Conservation (phyloP, 805 yeast genomes). For the Lipomyces oligophaga region DNA sequence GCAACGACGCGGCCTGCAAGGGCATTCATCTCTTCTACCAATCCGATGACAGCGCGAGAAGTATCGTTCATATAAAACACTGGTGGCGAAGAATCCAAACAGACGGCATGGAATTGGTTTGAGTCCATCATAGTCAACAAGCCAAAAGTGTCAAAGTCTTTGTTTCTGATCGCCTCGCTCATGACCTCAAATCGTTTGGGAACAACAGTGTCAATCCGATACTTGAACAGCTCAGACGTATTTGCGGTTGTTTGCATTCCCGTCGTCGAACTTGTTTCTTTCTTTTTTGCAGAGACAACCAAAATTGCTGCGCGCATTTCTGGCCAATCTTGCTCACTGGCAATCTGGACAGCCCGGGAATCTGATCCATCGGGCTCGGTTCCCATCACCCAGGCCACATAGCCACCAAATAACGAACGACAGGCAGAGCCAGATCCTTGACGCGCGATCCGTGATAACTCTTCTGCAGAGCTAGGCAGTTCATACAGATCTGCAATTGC, state of each 20-base stretch:
- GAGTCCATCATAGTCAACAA: conserved; percentile 94
- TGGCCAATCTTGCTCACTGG: conserved; percentile 85
- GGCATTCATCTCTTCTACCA: conserved; percentile 74
- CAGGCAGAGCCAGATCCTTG: conserved; percentile 99
- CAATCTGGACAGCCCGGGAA: conserved; percentile 90
- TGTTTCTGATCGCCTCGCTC: conserved; percentile 69
- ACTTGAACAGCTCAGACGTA: conserved; percentile 79
- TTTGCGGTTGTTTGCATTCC: conserved; percentile 96
- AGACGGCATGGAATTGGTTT: conserved; percentile 96
- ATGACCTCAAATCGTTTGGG: conserved; percentile 80
- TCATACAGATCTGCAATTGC: conserved; percentile 83
- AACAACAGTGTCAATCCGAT: conserved; percentile 76
- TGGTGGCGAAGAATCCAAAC: conserved; percentile 93
- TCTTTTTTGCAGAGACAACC: conserved; percentile 89
- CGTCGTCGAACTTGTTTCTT: conserved; percentile 89
- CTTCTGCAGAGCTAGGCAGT: conserved; percentile 80
- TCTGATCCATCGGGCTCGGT: conserved; percentile 68
- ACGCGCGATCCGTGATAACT: conserved; percentile 88
- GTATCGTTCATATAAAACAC: conserved; percentile 91
- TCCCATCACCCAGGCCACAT: conserved; percentile 99
- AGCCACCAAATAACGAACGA: conserved; percentile 94
- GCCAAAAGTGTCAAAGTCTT: conserved; percentile 77
- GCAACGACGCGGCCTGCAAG: conserved; percentile 63
- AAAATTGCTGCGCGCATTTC: conserved; percentile 84
- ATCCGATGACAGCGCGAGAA: conserved; percentile 73